phyloP scores from a whole-genome alignment of 2,329 filamentous ascomycete genomes.

The Pyrenochaeta sp. region DNA sequence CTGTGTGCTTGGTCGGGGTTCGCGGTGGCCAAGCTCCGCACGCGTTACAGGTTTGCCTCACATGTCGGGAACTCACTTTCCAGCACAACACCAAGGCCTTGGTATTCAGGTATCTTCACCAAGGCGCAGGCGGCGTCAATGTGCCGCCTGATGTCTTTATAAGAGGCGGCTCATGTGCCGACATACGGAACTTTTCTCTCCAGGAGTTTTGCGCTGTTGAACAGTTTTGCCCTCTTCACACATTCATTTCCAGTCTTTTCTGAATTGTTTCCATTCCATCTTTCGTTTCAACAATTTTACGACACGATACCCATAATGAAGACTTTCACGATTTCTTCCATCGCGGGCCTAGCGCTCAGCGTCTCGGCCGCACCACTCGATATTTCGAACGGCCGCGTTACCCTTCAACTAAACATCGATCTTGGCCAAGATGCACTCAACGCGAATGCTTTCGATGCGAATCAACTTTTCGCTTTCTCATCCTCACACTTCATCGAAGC shows the following conservation, averaged over 20 bases:
- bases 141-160: neutral
- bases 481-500: slow-evolving; percentile 59
- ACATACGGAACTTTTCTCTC: neutral
- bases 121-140: too few relatives aligned
- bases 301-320: slow-evolving; percentile 24
- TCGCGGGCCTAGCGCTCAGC: slow-evolving; percentile 19
- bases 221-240: slow-evolving; percentile 30
- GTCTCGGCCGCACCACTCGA: slow-evolving; percentile 21
- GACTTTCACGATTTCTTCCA: slow-evolving; percentile 12
- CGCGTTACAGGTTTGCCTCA: slow-evolving; percentile 25
- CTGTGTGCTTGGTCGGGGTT: neutral
- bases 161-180: too few relatives aligned
- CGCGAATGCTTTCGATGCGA: slow-evolving; percentile 8
- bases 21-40: slow-evolving; percentile 18
- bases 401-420: slow-evolving; percentile 28
- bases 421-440: slow-evolving; percentile 13
- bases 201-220: slow-evolving; percentile 32
- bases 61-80: slow-evolving; percentile 18
- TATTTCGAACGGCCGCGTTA: slow-evolving; percentile 19
- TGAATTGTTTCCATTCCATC: slow-evolving; percentile 5
- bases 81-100: slow-evolving; percentile 28
- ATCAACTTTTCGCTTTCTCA: slow-evolving; percentile 52
- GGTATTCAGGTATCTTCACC: slow-evolving; percentile 20
- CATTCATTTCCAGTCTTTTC: slow-evolving; percentile 21
- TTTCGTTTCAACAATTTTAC: slow-evolving; percentile 8